phyloP scores from a whole-genome alignment of 2,329 filamentous ascomycete species.

The Rasamsonia emersonii region DNA sequence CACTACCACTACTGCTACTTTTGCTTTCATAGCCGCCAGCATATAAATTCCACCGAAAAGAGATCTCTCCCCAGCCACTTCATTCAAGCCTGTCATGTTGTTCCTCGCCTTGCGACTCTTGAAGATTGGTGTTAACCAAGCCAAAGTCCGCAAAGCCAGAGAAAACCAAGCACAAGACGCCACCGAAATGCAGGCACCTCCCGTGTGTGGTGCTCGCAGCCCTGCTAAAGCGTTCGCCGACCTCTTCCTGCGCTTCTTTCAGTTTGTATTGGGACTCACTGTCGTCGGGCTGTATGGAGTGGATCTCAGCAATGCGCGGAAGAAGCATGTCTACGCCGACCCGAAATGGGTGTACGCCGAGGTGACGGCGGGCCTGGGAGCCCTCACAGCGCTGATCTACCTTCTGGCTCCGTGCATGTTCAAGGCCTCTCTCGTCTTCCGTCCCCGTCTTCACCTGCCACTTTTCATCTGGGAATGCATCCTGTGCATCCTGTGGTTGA shows the following conservation, averaged over 20 bases:
- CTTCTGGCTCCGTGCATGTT: conserved; percentile 50
- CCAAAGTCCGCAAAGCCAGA: conserved; percentile 17
- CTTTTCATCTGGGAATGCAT: conserved; percentile 62
- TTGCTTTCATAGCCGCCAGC: too few relatives aligned
- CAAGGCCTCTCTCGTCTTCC: conserved; percentile 23
- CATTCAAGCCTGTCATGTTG: too few relatives aligned
- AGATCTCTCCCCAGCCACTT: too few relatives aligned
- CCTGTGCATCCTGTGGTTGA: conserved; percentile 69
- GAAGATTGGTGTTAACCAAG: conserved; percentile 19
- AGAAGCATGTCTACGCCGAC: conserved; percentile 45
- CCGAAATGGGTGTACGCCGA: conserved; percentile 74
- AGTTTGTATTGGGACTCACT: conserved; percentile 67
- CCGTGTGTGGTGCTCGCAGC: conserved; percentile 9
- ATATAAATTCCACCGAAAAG: too few relatives aligned
- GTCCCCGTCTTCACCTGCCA: conserved; percentile 17
- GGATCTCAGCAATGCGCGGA: conserved; percentile 52
- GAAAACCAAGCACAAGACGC: conserved; percentile 12
- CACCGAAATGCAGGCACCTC: not conserved
- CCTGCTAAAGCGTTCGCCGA: conserved; percentile 16
- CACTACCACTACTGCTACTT: too few relatives aligned
- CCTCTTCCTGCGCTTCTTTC: conserved; percentile 57
- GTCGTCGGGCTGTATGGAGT: conserved; percentile 71
- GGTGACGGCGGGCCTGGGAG: conserved; percentile 57
- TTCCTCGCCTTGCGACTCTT: conserved; percentile 16
- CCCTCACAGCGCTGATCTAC: conserved; percentile 57